These are phyloP conservation scores for Porodaedalea pini DNA, from an alignment of 1,284 basidiomycete genomes.

Conservation along the genomic window DNA sequence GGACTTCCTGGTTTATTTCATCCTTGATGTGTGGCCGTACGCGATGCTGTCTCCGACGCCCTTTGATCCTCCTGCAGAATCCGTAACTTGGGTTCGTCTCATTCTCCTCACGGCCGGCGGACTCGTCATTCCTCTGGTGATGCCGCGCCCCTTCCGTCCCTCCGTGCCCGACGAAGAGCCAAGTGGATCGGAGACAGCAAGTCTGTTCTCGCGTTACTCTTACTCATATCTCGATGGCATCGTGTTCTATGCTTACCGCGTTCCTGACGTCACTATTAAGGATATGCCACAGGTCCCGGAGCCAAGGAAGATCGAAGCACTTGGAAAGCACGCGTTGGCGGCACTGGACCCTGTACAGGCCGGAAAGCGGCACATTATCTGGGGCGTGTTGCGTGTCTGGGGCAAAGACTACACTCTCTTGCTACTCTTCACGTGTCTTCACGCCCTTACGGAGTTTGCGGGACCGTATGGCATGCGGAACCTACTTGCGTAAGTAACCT, in stretches of 20 bases:
- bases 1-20: conserved; percentile 42
- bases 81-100: no score
- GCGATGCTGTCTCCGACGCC: no score
- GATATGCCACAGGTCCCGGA: conserved; percentile 13
- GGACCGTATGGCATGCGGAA: conserved; percentile 10
- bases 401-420: not conserved
- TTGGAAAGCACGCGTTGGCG: not conserved
- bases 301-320: not conserved
- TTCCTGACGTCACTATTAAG: conserved; percentile 36
- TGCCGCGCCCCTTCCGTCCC: no score
- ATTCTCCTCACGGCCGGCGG: no score
- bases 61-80: no score
- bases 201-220: no score
- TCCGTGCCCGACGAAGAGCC: no score
- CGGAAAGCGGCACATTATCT: conserved; percentile 15
- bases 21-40: no score
- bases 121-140: no score
- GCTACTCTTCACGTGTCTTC: not conserved
- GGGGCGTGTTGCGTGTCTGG: conserved; percentile 3
- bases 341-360: not conserved
- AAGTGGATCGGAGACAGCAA: no score
- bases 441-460: conserved; percentile 8
- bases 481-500: conserved; percentile 6
- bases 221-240: no score
- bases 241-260: no score